Percentiles rank a stretch among this genome's conserved stretches.
These are phyloP conservation scores for Geranomyces michiganensis DNA, from an alignment of 192 early-diverging fungal species.

Conservation along the genomic window DNA sequence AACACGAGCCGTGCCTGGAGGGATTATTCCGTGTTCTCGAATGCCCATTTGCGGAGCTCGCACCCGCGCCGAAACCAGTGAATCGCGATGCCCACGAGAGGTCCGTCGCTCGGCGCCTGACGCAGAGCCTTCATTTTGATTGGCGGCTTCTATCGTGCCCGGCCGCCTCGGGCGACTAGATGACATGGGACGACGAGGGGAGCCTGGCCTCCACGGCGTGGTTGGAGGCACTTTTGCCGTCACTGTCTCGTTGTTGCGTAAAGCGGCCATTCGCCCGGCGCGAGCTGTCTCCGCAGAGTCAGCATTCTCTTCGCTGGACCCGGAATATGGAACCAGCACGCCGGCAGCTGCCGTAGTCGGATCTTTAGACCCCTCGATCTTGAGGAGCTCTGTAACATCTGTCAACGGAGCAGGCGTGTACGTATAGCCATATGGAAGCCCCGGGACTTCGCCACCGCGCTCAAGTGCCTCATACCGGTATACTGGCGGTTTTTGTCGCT, in stretches of 20 bases:
- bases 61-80: not conserved
- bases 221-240: not conserved
- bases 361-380: not conserved
- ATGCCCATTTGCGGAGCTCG: conserved; percentile 9
- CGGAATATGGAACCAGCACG: not conserved
- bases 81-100: not conserved
- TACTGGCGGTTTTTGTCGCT: conserved; percentile 44
- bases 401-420: conserved; percentile 47
- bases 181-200: conserved; percentile 14
- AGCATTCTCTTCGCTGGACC: not conserved
- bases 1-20: conserved; percentile 32
- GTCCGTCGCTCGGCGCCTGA: not conserved
- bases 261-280: not conserved
- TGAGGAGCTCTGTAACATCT: conserved; percentile 30
- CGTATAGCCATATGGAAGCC: conserved; percentile 56
- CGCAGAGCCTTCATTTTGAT: not conserved
- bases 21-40: conserved; percentile 23
- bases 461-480: conserved; percentile 53
- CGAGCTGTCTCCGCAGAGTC: not conserved
- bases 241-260: conserved; percentile 1
- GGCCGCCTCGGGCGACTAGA: conserved; percentile 12
- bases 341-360: not conserved
- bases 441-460: conserved; percentile 47
- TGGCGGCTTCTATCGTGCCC: not conserved
- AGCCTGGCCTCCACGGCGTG: not conserved